Evolutionary conservation across 192 early-diverging fungal genomes (phyloP), one percentile per base, ranked within the genome.

Genomic region (Coemansia sp.): DNA sequence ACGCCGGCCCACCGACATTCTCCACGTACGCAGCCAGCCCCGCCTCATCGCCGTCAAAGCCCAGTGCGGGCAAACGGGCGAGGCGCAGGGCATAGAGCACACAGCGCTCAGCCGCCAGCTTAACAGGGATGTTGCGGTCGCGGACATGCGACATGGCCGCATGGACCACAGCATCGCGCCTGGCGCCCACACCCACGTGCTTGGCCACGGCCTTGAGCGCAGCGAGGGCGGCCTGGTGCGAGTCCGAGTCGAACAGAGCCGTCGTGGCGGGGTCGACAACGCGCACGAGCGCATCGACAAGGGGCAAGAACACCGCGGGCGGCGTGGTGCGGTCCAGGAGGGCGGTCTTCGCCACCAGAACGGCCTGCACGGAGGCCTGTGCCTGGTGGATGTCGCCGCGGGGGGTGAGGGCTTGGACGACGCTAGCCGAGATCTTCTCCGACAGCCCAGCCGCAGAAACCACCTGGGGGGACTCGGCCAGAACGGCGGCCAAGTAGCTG

Each of bases 71-170:
- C 41, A 77, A 65, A 2, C 63, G 45, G 3, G 84, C 84, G 62
- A 96, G 67, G 21, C 90, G 82, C 37, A 97, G 66, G 14, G 88
- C 60, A 61, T 93, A 87, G 31, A 95, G 64, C 67, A 96, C 72
- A 6, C 93, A 86, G 17, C 92, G 85, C 75, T 97, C 95, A 1
- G 93, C 89, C 6, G 93, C 92, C 50, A 94, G 69, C 73, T 97
- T 97, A 59, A 97, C 86, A 7, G 93, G 88, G 42, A 92, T 87
- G 19, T 86, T 89, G 48, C 94, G 88, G 64, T 94, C 92, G 13
- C 92, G 88, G 14, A 92, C 93, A 71, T 82, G 86, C 4, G 70
- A 63, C 87, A 97, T 91, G 6, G 90, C 83, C 0, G 87, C 83
- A 1, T 89, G 82, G 10, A 96, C 87, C 9, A 94, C 54, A 1